Percentiles rank a stretch among this genome's conserved stretches.
Conservation (phyloP, 2,329 filamentous ascomycete species). For the Xylaria sp. region DNA sequence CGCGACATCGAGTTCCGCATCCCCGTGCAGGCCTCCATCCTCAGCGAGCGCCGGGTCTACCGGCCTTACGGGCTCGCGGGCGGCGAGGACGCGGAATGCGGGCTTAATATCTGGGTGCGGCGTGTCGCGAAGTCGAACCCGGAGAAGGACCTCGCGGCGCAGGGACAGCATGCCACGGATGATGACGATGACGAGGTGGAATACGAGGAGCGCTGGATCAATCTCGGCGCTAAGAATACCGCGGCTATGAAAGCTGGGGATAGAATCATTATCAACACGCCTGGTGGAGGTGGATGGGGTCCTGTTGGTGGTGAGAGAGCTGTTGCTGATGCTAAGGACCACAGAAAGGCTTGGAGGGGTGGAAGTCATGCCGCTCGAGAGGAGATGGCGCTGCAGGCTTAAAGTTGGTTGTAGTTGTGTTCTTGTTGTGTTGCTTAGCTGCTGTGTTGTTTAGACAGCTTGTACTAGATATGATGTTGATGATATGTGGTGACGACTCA, state of each 20-base stretch:
- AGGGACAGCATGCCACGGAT: conserved; percentile 27
- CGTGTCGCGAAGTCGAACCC: conserved; percentile 70
- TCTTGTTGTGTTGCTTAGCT: neutral
- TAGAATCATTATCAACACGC: conserved; percentile 80
- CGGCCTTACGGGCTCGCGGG: conserved; percentile 84
- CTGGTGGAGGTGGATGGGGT: conserved; percentile 84
- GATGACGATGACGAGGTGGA: conserved; percentile 52
- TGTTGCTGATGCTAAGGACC: conserved; percentile 64
- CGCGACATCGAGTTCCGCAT: conserved; percentile 80
- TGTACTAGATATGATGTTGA: neutral
- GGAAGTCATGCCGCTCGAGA: conserved; percentile 68
- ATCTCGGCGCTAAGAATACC: conserved; percentile 82
- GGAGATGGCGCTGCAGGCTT: conserved; percentile 67
- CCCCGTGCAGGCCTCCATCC: conserved; percentile 76
- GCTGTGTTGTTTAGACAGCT: neutral
- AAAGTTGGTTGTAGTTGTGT: conserved; percentile 2
- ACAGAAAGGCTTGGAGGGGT: conserved; percentile 63
- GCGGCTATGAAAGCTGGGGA: conserved; percentile 81
- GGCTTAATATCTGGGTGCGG: conserved; percentile 88
- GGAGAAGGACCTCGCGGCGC: conserved; percentile 51
- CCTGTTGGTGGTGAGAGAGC: conserved; percentile 66
- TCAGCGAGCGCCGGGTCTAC: conserved; percentile 78
- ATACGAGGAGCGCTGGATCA: conserved; percentile 72
- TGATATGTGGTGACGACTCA: neutral
- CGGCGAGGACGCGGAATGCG: conserved; percentile 80